phyloP scores from a whole-genome alignment of 805 yeast species.

The Pichia ethanolica region DNA sequence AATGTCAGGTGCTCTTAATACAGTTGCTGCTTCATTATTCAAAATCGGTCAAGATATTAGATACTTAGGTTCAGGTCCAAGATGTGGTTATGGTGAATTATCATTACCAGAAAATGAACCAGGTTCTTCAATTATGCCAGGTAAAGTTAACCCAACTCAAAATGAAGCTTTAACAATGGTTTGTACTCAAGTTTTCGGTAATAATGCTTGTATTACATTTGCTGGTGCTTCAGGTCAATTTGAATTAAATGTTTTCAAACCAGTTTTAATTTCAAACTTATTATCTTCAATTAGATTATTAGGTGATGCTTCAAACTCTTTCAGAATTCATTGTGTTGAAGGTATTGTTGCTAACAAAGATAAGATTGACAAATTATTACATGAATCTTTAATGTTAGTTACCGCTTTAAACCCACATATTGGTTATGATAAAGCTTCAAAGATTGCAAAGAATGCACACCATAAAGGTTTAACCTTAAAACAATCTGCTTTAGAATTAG shows the following conservation, averaged over 20 bases:
- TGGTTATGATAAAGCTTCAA: conserved; percentile 95
- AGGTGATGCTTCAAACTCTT: conserved; percentile 84
- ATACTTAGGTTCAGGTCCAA: conserved; percentile 97
- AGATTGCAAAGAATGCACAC: conserved; percentile 98
- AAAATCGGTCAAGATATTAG: conserved; percentile 98
- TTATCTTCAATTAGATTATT: conserved; percentile 80
- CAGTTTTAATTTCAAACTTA: conserved; percentile 87
- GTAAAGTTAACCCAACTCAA: conserved; percentile 98
- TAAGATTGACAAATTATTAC: conserved; percentile 78
- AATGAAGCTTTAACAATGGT: conserved; percentile 99
- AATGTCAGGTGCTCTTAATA: conserved; percentile 94
- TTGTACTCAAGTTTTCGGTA: conserved; percentile 95
- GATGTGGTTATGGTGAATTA: conserved; percentile 98
- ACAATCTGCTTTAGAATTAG: conserved; percentile 88
- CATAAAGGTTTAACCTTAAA: conserved; percentile 94
- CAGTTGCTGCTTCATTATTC: conserved; percentile 86
- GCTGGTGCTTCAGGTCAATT: conserved; percentile 99
- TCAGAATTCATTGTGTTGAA: conserved; percentile 91
- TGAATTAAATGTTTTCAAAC: conserved; percentile 97
- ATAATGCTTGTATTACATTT: conserved; percentile 88
- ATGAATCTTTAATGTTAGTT: conserved; percentile 95
- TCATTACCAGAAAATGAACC: conserved; percentile 97
- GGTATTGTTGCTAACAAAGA: conserved; percentile 87
- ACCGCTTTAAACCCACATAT: conserved; percentile 98
- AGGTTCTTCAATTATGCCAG: conserved; percentile 99